A percentile compares a stretch with the other conserved stretches of the same genome.
phyloP scores from a whole-genome alignment of 306 rosid genomes.

The Acacia crassicarpa region DNA sequence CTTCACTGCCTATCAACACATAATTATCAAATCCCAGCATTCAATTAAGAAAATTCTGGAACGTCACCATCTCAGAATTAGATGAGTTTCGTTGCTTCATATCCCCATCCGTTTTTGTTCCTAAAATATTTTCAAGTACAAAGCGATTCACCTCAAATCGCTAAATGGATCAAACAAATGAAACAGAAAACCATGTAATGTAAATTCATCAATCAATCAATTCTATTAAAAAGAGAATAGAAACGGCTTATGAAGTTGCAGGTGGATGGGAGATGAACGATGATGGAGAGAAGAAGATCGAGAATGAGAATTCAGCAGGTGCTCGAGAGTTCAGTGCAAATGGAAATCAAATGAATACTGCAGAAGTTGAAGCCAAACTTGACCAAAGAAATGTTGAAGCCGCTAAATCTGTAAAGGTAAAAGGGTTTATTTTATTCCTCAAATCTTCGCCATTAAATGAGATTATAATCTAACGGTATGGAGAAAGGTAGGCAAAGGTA shows the following conservation, averaged over 20 bases:
- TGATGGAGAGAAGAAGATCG: slow-evolving; percentile 62
- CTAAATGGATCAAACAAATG: background rate
- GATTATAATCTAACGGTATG: too few species aligned
- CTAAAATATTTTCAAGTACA: background rate
- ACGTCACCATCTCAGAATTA: background rate
- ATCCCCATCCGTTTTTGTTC: background rate
- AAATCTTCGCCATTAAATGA: too few species aligned
- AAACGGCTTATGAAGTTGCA: slow-evolving; percentile 14
- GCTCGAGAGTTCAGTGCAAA: slow-evolving; percentile 63
- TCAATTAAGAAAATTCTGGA: background rate
- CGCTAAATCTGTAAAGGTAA: slow-evolving; percentile 68
- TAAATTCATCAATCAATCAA: background rate
- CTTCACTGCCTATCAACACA: too few species aligned
- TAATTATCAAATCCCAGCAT: too few species aligned
- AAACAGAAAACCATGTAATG: background rate
- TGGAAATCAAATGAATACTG: slow-evolving; percentile 58
- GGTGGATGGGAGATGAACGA: slow-evolving; percentile 41
- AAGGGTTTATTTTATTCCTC: too few species aligned
- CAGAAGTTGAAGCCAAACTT: slow-evolving; percentile 79
- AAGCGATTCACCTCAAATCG: background rate
- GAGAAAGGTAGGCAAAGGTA: too few species aligned
- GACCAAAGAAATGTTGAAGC: slow-evolving; percentile 90
- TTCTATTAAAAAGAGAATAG: background rate
- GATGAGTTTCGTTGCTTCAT: background rate
- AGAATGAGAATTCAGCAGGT: slow-evolving; percentile 30